Base-by-base conservation (phyloP, 352 stramenopile genomes). In the Hyaloperonospora arabidopsidis region DNA sequence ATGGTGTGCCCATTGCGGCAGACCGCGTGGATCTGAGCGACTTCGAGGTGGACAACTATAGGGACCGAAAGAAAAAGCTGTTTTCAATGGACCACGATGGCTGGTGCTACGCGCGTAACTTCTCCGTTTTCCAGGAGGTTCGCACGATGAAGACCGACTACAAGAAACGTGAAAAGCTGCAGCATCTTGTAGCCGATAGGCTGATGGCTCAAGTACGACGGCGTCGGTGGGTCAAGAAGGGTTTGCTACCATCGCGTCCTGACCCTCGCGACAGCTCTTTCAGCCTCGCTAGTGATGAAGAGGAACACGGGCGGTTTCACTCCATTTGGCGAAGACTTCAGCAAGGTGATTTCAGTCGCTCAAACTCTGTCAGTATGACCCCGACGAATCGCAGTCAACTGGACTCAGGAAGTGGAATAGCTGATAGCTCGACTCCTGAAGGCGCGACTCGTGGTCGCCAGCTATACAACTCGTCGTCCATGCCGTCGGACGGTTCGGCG, bases 61-160 rank as follows among this genome's bases (percentile, higher is more conserved):
- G 86, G 59, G 81, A 91, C 65, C 76, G 74, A 61, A 82, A 79
- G 54, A 84, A 85, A 54, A 89, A 89, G 29, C 41, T 92, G 15
- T 89, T 93, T 52, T 86, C 80, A 1, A 89, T 89, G 77, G 84
- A 94, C 56, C 72, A 92, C 57, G 82, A 94, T 50, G 81, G 81
- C 0, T 94, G 84, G 84, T 86, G 73, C 46, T 94, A 94, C 46
- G 82, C 84, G 34, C 81, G 82, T 34, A 93, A 94, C 51, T 94
- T 94, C 22, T 87, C 75, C 2, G 79, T 91, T 43, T 94, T 94
- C 61, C 84, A 93, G 53, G 78, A 93, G 47, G 68, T 92, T 34
- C 81, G 84, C 0, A 88, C 82, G 4, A 76, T 75, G 67, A 85
- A 79, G 50, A 84, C 77, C 4, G 81, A 88, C 50, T 86, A 81